Evolutionary conservation across 306 rosid species (phyloP).

Genomic region (Prunus davidiana): DNA sequence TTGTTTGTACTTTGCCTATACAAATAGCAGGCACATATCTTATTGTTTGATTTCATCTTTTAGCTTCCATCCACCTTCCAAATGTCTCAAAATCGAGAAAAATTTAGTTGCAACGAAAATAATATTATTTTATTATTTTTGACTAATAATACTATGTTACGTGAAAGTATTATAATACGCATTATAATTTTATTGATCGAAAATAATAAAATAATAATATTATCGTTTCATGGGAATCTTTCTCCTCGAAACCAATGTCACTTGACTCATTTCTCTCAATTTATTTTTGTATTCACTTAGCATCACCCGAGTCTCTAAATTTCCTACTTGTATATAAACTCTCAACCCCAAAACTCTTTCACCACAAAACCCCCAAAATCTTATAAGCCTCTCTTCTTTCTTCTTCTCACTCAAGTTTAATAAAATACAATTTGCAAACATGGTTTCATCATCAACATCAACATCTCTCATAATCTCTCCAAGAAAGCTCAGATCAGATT

Average conservation of each 20-base stretch:
- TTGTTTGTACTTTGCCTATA: slow-evolving; percentile 48
- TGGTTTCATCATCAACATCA: slow-evolving; percentile 31
- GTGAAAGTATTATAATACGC: rapidly evolving
- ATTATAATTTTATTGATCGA: rapidly evolving
- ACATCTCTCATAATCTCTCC: slow-evolving; percentile 57
- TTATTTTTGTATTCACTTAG: slow-evolving; percentile 1
- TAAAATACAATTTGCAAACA: not conserved
- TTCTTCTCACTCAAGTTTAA: not conserved
- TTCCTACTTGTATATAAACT: slow-evolving; percentile 32
- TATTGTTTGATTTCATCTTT: slow-evolving; percentile 18
- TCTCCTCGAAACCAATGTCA: slow-evolving; percentile 18
- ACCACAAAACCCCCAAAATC: slow-evolving; percentile 20
- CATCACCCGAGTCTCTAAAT: slow-evolving; percentile 8
- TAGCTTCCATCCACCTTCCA: slow-evolving; percentile 70
- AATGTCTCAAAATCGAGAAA: slow-evolving; percentile 5
- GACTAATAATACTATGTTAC: too few species aligned
- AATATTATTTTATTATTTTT: rapidly evolving
- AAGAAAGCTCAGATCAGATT: slow-evolving; percentile 70
- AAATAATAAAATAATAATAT: too few species aligned
- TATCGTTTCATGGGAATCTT: too few species aligned
- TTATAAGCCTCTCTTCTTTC: not conserved
- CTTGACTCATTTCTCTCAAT: not conserved
- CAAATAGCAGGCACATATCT: slow-evolving; percentile 44
- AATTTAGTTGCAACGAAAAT: rapidly evolving
- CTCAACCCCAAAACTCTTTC: slow-evolving; percentile 15